Base-by-base conservation (phyloP, 2,329 filamentous ascomycete species). In the Capronia epimyces region DNA sequence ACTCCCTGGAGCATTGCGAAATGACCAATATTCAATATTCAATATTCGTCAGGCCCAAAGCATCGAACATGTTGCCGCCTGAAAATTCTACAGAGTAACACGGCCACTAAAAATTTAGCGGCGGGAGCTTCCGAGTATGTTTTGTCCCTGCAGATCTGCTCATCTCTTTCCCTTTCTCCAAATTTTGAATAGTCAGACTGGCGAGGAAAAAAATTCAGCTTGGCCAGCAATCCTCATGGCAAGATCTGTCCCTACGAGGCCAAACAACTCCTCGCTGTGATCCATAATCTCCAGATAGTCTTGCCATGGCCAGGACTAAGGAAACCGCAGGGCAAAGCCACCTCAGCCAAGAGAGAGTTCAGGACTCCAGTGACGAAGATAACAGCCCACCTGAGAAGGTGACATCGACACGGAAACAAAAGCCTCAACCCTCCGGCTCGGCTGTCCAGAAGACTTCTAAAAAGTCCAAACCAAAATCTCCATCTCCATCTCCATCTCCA, bases 291-390 rank as follows among this genome's bases (percentile, higher is more conserved):
- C n/a, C n/a, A n/a, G n/a, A n/a, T n/a, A n/a, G n/a, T 27, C 29
- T 37, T 15, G 22, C 15, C 41, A 51, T 51, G 56, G 43, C 49
- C 15, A 50, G 49, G 37, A 16, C 29, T 20, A 49, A 44, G 20
- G 40, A 46, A 24, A 31, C 29, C 3, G 31, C 27, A 3, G 29
- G 46, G 18, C 34, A 47, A 16, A 58, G 31, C 27, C 24, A 47
- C 3, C 56, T 60, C 6, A 60, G 58, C 42, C 20, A 53, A 21
- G 58, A 57, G 40, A 43, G 41, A 18, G 39, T 58, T 6, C 36
- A 53, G 10, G 58, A 60, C 29, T 56, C 58, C 13, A 58, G 58
- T 24, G 58, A 54, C 22, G 53, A 58, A 22, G 55, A 54, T 10
- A 37, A 48, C 40, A 24, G 18, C 16, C 39, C 22, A 9, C 18